Base-by-base conservation (phyloP, 257 asterid genomes). In the Fraxinus pennsylvanica region DNA sequence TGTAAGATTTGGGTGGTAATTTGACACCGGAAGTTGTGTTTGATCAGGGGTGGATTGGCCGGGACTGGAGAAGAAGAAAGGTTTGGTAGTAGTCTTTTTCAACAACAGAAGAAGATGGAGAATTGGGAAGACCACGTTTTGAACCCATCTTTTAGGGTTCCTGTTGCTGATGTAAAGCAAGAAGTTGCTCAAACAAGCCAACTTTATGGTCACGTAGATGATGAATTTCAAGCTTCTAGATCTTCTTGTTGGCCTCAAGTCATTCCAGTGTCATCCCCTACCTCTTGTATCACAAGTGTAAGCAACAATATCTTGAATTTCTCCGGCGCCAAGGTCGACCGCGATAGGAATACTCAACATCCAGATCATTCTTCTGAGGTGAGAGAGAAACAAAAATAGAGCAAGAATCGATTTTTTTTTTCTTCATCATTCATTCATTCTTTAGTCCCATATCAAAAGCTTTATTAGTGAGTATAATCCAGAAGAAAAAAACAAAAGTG, bases 351-450 rank as follows among this genome's bases (percentile, higher is more conserved):
- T 74, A 82, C 76, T 32, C 89, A 83, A 15, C 86, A 84, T 75
- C 91, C 82, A 27, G 90, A 90, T 2, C 88, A 88, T 80, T 87
- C 94, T 67, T 86, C 92, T 13, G 96, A 93, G 96, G 98, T 87
- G 77, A 36, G 5, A 45, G 4, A 12, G 52, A 43, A 3, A 13
- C 19, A 45, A 45, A 45, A 45, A 13, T 45, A 45, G 19, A 45
- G 5, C 54, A 45, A 45, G 6, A 45, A 13, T 17, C 21, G 17
- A 4, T 30, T 61, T 73, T 21, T 29, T 50, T 61, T 30, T 35
- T 29, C 3, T 72, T 45, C 3, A 13, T 41, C 47, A 9, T 41
- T 38, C 41, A 6, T 38, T 38, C 41, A 3, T 33, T 33, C 36
- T 38, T 38, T 38, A 38, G 41, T 38, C 41, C 10, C 41, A 38